These are phyloP conservation scores for Sordaria brevicollis DNA, from an alignment of 495 filamentous ascomycete genomes.

Conservation along the genomic window DNA sequence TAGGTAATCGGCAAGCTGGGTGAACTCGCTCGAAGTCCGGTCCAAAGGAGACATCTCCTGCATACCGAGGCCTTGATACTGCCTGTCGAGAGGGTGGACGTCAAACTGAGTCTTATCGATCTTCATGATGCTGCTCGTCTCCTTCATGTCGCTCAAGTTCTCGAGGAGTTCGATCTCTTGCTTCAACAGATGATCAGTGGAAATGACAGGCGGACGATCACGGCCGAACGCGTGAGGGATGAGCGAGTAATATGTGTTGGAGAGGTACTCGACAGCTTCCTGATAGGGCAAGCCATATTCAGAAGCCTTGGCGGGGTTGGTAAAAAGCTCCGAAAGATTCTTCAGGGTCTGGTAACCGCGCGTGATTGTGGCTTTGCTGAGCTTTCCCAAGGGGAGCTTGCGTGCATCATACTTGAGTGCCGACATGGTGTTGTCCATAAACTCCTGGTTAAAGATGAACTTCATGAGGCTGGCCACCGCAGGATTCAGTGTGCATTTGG, in stretches of 20 bases:
- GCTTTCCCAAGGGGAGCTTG: slow-evolving; percentile 74
- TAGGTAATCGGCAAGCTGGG: slow-evolving; percentile 54
- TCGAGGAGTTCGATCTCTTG: slow-evolving; percentile 68
- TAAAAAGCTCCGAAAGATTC: slow-evolving; percentile 55
- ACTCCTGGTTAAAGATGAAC: slow-evolving; percentile 71
- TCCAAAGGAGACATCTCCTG: slow-evolving; percentile 66
- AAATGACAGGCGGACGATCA: slow-evolving; percentile 56
- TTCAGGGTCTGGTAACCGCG: slow-evolving; percentile 64
- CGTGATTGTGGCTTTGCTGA: slow-evolving; percentile 64
- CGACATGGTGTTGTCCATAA: slow-evolving; percentile 54
- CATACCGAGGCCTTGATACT: slow-evolving; percentile 59
- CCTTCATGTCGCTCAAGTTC: slow-evolving; percentile 71
- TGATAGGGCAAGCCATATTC: slow-evolving; percentile 1
- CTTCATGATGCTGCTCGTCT: slow-evolving; percentile 69
- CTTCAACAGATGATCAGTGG: slow-evolving; percentile 44
- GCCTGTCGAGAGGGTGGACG: slow-evolving; percentile 56
- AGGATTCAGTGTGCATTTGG: slow-evolving; percentile 44
- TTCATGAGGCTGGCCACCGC: slow-evolving; percentile 57
- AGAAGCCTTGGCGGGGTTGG: slow-evolving; percentile 33
- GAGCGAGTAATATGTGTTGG: slow-evolving; percentile 66
- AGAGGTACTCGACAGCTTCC: slow-evolving; percentile 46
- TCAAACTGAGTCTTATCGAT: slow-evolving; percentile 37
- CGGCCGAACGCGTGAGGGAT: slow-evolving; percentile 80
- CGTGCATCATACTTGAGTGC: slow-evolving; percentile 64
- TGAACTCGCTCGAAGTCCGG: slow-evolving; percentile 48